Conservation (phyloP, 2,329 filamentous ascomycete genomes). For the Colletotrichum sp. region DNA sequence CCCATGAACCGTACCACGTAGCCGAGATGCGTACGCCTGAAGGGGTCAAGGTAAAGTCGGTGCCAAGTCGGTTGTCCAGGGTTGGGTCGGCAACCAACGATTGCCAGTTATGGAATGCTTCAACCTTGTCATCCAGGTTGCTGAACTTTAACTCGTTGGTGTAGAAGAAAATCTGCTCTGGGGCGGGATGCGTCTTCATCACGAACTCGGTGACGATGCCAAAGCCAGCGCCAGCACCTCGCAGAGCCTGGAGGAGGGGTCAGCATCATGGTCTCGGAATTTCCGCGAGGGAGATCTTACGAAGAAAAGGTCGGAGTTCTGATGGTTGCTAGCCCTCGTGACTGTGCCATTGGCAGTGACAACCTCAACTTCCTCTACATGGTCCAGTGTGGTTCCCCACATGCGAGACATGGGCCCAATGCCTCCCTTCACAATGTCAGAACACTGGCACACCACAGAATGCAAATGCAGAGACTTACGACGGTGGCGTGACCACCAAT, state of each 20-base stretch:
- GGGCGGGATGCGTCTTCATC: constrained; percentile 40
- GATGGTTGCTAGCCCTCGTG: constrained; percentile 17
- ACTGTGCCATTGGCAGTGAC: constrained; percentile 32
- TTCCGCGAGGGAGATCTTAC: background rate
- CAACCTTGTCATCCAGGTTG: constrained; percentile 44
- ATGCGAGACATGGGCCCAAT: constrained; percentile 61
- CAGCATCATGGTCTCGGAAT: no score
- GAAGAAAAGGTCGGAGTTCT: constrained; percentile 33
- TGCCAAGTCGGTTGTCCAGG: constrained; percentile 55
- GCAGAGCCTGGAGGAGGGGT: constrained; percentile 23
- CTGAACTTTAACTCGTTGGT: constrained; percentile 51
- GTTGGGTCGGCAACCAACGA: constrained; percentile 49
- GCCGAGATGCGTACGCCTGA: constrained; percentile 54
- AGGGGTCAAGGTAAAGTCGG: constrained; percentile 51
- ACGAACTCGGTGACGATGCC: constrained; percentile 34
- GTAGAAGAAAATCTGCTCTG: constrained; percentile 53
- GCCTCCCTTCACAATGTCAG: constrained; percentile 47
- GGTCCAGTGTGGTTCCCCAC: constrained; percentile 62
- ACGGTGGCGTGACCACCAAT: constrained; percentile 63
- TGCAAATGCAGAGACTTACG: constrained; percentile 35
- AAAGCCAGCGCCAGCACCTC: constrained; percentile 42
- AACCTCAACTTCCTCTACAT: constrained; percentile 48
- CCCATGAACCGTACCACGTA: constrained; percentile 56
- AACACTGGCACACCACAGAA: background rate
- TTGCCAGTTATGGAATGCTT: constrained; percentile 56